Evolutionary conservation across 306 rosid genomes (phyloP).

Genomic region (Cicer yamashitae): DNA sequence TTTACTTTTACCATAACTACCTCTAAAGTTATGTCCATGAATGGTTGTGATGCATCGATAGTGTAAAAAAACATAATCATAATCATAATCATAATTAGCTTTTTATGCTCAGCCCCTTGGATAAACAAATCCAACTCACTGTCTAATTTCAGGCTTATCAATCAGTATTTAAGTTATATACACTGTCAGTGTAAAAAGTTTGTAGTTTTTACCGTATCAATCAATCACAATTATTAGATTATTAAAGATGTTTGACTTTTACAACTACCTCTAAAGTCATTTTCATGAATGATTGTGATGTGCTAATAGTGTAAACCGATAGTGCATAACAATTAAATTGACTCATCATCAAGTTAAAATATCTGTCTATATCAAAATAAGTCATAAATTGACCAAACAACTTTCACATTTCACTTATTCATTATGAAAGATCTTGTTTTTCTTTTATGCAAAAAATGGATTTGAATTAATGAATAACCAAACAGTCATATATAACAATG

Average conservation of each 20-base stretch:
- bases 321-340: background rate
- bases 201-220: no score
- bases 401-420: conserved; percentile 7
- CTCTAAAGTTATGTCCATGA: no score
- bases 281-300: no score
- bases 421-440: conserved; percentile 4
- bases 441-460: background rate
- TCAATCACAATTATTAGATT: no score
- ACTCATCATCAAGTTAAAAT: background rate
- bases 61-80: background rate
- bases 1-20: no score
- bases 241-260: no score
- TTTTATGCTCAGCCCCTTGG: background rate
- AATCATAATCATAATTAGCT: conserved; percentile 14
- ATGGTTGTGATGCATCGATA: no score
- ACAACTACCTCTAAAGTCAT: no score
- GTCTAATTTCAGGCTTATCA: background rate
- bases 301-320: no score
- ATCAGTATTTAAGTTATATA: no score
- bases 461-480: conserved; percentile 1
- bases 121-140: conserved; percentile 1
- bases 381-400: conserved; percentile 1
- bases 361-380: conserved; percentile 32
- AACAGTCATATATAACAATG: conserved; percentile 20
- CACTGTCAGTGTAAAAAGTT: no score